Evolutionary conservation across 2,329 filamentous ascomycete genomes (phyloP), one percentile per base, ranked within the genome.

Genomic region (Ophiostoma novo-ulmi): DNA sequence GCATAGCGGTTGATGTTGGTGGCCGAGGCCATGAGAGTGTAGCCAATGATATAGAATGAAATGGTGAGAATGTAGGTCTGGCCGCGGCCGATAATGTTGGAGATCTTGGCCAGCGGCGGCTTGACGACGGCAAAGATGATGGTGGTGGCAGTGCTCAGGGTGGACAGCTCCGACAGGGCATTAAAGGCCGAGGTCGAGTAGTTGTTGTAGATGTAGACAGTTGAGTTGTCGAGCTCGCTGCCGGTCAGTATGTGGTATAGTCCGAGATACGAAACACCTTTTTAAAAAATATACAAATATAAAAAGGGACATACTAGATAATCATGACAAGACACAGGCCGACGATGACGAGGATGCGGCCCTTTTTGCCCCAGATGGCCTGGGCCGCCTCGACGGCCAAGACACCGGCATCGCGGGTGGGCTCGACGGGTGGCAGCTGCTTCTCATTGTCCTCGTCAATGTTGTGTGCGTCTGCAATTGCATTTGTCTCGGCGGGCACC

Each of bases 91-190:
- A 88, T 87, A 8, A 88, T 85, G 74, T 88, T 85, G 7, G 86
- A 85, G 52, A 88, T 79, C 77, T 88, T 88, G 69, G 85, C 85
- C 77, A 88, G 84, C 11, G 85, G 86, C 20, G 87, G 86, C 75
- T 88, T 88, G 71, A 85, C 82, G 20, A 87, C 83, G 4, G 86
- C 84, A 68, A 80, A 80, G 64, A 82, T 77, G 69, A 82, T 80
- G 41, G 76, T 77, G 2, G 70, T 72, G 20, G 78, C 78, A 5
- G 78, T 80, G 44, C 71, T 74, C 7, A 80, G 73, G 0, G 77
- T 75, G 0, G 75, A 76, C 6, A 77, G 70, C n/a, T 75, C 71
- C 1, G 78, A 78, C 1, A 80, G 71, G 22, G 76, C 72, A n/a
- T 75, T 61, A 67, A 79, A 80, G 1, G 75, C 74, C 5, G 78